phyloP scores from a whole-genome alignment of 805 yeast species.

The Saturnispora kantuleensis region DNA sequence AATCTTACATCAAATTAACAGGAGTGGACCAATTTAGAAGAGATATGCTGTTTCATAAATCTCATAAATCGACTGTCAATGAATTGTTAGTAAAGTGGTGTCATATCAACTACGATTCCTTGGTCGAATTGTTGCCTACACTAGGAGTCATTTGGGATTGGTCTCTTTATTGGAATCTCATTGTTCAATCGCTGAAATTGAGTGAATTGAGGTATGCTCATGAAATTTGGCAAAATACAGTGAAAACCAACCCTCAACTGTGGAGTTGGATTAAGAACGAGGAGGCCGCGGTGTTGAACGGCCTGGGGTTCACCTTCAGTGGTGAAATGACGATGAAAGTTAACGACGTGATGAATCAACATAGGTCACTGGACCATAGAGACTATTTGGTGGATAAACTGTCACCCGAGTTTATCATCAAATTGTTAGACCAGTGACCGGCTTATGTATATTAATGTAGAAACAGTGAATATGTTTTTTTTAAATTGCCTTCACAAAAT shows the following conservation, averaged over 20 bases:
- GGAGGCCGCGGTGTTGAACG: neutral
- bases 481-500: neutral
- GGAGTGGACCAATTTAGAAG: neutral
- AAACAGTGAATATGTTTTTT: neutral
- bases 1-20: neutral
- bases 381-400: slow-evolving; percentile 1
- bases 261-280: neutral
- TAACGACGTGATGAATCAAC: neutral
- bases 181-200: neutral
- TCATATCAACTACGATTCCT: neutral
- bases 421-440: neutral
- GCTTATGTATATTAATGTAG: neutral
- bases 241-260: neutral
- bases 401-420: slow-evolving; percentile 2
- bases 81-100: neutral
- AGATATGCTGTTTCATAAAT: neutral
- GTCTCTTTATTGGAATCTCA: neutral
- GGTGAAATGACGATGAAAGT: neutral
- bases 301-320: slow-evolving; percentile 4
- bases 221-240: slow-evolving; percentile 1
- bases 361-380: neutral
- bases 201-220: neutral
- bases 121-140: neutral
- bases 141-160: slow-evolving; percentile 4
- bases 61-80: neutral